These are phyloP conservation scores for Yarrowia sp. DNA, from an alignment of 805 yeast genomes.

Conservation along the genomic window DNA sequence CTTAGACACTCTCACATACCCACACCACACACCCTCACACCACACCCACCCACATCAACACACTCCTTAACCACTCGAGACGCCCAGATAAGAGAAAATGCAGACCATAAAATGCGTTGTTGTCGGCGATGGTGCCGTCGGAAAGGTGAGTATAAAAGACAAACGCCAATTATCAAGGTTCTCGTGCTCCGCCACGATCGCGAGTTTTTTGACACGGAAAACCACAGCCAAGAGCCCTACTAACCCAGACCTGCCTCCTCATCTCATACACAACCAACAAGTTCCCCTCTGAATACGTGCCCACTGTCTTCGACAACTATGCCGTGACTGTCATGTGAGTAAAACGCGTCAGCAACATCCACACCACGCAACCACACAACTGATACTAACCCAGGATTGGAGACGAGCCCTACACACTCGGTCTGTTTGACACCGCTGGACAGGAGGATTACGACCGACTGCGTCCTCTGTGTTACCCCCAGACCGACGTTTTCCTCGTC, in stretches of 20 bases:
- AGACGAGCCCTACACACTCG: constrained; percentile 95
- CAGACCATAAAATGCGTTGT: constrained; percentile 80
- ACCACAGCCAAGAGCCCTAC: not conserved
- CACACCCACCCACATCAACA: not conserved
- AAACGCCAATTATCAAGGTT: constrained; percentile 12
- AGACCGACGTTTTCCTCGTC: constrained; percentile 92
- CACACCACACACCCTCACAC: not conserved
- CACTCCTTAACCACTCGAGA: constrained; percentile 11
- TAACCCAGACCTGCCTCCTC: constrained; percentile 70
- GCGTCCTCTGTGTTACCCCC: constrained; percentile 95
- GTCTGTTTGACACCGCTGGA: constrained; percentile 98
- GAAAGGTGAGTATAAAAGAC: constrained; percentile 51
- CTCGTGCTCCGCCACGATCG: constrained; percentile 6
- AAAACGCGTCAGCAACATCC: not conserved
- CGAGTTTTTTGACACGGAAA: not conserved
- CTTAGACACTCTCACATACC: not conserved
- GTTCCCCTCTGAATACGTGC: constrained; percentile 97
- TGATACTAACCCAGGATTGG: constrained; percentile 54
- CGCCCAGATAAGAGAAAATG: constrained; percentile 30
- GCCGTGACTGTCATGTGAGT: constrained; percentile 42
- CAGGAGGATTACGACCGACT: constrained; percentile 98
- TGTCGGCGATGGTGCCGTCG: constrained; percentile 99
- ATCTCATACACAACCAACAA: constrained; percentile 96
- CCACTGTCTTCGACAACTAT: constrained; percentile 90
- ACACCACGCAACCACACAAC: not conserved